These are phyloP conservation scores for Sindora glabra DNA, from an alignment of 306 rosid species.

Conservation along the genomic window DNA sequence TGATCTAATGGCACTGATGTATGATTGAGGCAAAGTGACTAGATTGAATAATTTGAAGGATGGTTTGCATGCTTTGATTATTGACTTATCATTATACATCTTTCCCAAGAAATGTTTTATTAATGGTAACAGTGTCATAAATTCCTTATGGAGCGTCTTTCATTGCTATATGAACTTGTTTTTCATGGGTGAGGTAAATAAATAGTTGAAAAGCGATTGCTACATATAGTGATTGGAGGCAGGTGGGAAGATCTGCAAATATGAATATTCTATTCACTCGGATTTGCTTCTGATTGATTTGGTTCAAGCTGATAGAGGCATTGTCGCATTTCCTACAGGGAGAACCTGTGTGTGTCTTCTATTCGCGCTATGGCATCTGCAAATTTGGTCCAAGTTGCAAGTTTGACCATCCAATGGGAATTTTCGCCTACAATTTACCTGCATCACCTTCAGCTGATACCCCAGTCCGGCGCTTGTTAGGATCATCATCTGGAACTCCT, in stretches of 20 bases:
- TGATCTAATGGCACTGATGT: not conserved
- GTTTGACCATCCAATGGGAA: conserved; percentile 95
- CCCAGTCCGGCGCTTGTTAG: conserved; percentile 62
- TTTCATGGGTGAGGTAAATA: not conserved
- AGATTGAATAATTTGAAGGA: not conserved
- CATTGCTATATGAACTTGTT: not conserved
- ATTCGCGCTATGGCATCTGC: conserved; percentile 95
- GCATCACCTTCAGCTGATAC: conserved; percentile 55
- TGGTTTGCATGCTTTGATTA: no score
- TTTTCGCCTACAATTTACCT: conserved; percentile 63
- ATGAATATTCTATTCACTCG: not conserved
- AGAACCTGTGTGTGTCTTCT: conserved; percentile 88
- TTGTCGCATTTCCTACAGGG: conserved; percentile 49
- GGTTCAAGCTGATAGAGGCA: conserved; percentile 19
- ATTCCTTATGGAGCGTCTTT: no score
- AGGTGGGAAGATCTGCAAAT: not conserved
- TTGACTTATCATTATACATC: conserved; percentile 2
- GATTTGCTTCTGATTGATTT: conserved; percentile 2
- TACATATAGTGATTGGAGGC: no score
- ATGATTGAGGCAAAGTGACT: not conserved
- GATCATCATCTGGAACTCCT: conserved; percentile 66
- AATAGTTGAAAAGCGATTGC: no score
- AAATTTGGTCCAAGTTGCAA: conserved; percentile 99
- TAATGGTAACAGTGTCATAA: no score
- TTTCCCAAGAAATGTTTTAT: not conserved